Evolutionary conservation across 148 eudicot genomes (phyloP), one percentile per base, ranked within the genome.

Genomic region (Chenopodium berlandieri): DNA sequence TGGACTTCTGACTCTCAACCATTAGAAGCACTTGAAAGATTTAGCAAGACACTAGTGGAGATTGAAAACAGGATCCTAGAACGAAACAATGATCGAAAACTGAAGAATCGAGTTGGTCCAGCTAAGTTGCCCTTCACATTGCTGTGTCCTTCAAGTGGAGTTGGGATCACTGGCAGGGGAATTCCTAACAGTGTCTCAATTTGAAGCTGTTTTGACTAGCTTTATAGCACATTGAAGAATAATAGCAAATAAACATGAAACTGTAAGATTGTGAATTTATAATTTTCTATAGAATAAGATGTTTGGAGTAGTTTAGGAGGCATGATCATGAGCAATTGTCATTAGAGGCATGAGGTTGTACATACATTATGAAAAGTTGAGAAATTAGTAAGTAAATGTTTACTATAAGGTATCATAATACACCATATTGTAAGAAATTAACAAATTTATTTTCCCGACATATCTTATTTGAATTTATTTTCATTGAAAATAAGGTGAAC

Each of bases 181-280:
- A 95, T 95, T 83, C 98, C 98, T 46, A 95, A 95, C 71, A 95
- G 98, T 85, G 85, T 90, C 68, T 84, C 98, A 2, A 87, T 94
- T 27, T 94, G 83, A 88, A 32, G 44, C 12, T 37, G 14, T 22
- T 79, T 23, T 46, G 30, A 9, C 37, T 69, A 58, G 46, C 54
- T 67, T 66, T 67, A 0, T 17, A 48, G 47, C 19, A 7, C 30
- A 17, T 64, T 25, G 32, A 1, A 10, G 44, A 6, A 40, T 40
- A 5, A 40, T 40, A 74, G 44, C 56, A 47, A 40, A 72, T 71
- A 79, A 73, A 72, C 72, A 62, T 62, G 32, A 72, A 58, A 37
- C 60, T 80, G 70, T 19, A 71, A 52, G 25, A 7, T 19, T 65
- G 13, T 48, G 62, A 56, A 17, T 0, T 17, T 5, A 4, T 14